Evolutionary conservation across 2,329 filamentous ascomycete genomes (phyloP).

Genomic region (Chalara sp.): DNA sequence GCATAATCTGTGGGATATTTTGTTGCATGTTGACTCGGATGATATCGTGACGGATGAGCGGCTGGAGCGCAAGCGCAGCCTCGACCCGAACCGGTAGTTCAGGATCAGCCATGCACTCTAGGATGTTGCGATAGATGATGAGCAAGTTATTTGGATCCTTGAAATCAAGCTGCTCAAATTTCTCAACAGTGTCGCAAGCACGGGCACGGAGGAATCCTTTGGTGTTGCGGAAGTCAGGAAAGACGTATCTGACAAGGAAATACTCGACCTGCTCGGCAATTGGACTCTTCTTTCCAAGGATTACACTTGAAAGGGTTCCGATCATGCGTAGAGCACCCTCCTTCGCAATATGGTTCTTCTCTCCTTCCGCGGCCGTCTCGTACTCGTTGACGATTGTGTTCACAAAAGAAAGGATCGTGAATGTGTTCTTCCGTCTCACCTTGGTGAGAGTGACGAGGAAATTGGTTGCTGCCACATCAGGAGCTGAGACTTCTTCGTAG

Average conservation of each 20-base stretch:
- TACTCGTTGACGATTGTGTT: constrained; percentile 94
- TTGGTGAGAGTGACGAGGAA: constrained; percentile 95
- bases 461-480: constrained; percentile 92
- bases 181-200: constrained; percentile 95
- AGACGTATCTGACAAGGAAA: constrained; percentile 96
- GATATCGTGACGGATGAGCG: constrained; percentile 89
- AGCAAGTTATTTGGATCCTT: constrained; percentile 93
- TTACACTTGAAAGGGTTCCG: constrained; percentile 86
- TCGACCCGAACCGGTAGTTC: constrained; percentile 91
- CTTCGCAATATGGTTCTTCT: constrained; percentile 93
- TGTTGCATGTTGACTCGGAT: constrained; percentile 95
- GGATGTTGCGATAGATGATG: constrained; percentile 91
- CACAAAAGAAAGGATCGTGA: constrained; percentile 88
- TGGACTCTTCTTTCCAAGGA: constrained; percentile 95
- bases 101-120: constrained; percentile 94
- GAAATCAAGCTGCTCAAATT: constrained; percentile 96
- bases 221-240: constrained; percentile 90
- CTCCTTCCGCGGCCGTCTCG: constrained; percentile 72
- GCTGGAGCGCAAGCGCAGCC: constrained; percentile 87
- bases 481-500: constrained; percentile 92
- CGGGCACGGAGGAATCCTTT: constrained; percentile 90
- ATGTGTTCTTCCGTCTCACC: constrained; percentile 89
- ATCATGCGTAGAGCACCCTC: constrained; percentile 97
- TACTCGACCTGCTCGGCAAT: constrained; percentile 97
- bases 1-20: constrained; percentile 98